phyloP scores from a whole-genome alignment of 108 stramenopile species.

The Discostella stelligeroides region DNA sequence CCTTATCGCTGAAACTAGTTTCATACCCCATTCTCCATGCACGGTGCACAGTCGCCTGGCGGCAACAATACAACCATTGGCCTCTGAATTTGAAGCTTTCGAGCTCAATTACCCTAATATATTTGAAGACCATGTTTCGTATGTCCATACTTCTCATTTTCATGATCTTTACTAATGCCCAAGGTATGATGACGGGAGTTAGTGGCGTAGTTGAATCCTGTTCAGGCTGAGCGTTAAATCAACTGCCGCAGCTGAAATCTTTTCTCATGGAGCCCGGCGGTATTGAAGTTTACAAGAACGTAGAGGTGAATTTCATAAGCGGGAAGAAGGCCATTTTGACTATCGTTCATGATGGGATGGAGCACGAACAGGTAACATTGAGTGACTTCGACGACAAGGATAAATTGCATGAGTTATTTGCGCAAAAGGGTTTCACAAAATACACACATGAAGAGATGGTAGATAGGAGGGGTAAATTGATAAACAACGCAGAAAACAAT shows the following conservation, averaged over 20 bases:
- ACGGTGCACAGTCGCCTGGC: too few relatives aligned
- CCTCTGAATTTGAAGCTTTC: too few relatives aligned
- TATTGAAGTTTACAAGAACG: conserved; percentile 56
- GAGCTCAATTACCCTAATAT: too few relatives aligned
- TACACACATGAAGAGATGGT: conserved; percentile 29
- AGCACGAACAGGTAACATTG: conserved; percentile 35
- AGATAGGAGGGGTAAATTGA: conserved; percentile 2
- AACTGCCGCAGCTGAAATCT: conserved; percentile 54
- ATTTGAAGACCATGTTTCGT: too few relatives aligned
- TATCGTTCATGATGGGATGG: conserved; percentile 50
- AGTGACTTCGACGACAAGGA: conserved; percentile 43
- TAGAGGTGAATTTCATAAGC: conserved; percentile 55
- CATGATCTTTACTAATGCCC: conserved; percentile 11
- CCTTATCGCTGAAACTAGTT: too few relatives aligned
- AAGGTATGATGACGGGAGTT: conserved; percentile 18
- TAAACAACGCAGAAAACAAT: not conserved
- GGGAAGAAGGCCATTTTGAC: conserved; percentile 54
- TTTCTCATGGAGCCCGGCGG: conserved; percentile 58
- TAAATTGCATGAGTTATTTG: conserved; percentile 37
- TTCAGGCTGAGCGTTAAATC: conserved; percentile 64
- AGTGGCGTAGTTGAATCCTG: conserved; percentile 59
- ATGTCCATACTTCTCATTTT: not conserved
- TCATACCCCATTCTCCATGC: too few relatives aligned
- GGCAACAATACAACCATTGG: too few relatives aligned
- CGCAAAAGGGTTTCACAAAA: conserved; percentile 39